phyloP scores from a whole-genome alignment of 495 filamentous ascomycete species.

The Eremomyces bilateralis region DNA sequence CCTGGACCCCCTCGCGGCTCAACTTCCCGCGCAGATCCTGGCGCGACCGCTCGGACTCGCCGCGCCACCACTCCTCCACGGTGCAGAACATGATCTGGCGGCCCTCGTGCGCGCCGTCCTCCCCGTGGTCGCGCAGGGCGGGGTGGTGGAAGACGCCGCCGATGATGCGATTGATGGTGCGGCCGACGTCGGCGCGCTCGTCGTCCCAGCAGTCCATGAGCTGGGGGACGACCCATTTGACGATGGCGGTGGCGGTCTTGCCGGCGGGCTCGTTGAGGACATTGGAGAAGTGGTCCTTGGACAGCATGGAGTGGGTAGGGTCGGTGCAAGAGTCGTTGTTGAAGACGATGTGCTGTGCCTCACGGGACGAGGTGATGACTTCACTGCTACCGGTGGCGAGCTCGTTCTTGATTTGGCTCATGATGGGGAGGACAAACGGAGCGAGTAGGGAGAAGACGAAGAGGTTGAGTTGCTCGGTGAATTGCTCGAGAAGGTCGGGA shows the following conservation, averaged over 20 bases:
- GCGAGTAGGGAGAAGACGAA: slow-evolving; percentile 76
- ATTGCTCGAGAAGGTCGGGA: slow-evolving; percentile 53
- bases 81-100: slow-evolving; percentile 55
- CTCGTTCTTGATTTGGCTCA: slow-evolving; percentile 65
- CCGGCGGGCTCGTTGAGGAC: slow-evolving; percentile 77
- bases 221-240: slow-evolving; percentile 70
- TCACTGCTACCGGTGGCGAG: slow-evolving; percentile 66
- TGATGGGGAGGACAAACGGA: slow-evolving; percentile 66
- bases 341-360: slow-evolving; percentile 70
- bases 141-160: slow-evolving; percentile 76
- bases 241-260: slow-evolving; percentile 49
- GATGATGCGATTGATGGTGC: slow-evolving; percentile 50
- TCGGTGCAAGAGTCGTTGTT: slow-evolving; percentile 50
- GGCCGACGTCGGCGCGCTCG: slow-evolving; percentile 39
- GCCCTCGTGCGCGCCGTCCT: slow-evolving; percentile 52
- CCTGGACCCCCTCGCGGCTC: slow-evolving; percentile 49
- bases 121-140: slow-evolving; percentile 41
- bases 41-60: slow-evolving; percentile 35
- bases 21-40: slow-evolving; percentile 47
- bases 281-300: slow-evolving; percentile 69
- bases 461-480: slow-evolving; percentile 47
- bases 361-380: slow-evolving; percentile 57
- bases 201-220: slow-evolving; percentile 74
- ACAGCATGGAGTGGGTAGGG: slow-evolving; percentile 89
- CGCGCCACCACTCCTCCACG: slow-evolving; percentile 60